Base-by-base conservation (phyloP, 305 asterid genomes). In the Fraxinus dipetala region DNA sequence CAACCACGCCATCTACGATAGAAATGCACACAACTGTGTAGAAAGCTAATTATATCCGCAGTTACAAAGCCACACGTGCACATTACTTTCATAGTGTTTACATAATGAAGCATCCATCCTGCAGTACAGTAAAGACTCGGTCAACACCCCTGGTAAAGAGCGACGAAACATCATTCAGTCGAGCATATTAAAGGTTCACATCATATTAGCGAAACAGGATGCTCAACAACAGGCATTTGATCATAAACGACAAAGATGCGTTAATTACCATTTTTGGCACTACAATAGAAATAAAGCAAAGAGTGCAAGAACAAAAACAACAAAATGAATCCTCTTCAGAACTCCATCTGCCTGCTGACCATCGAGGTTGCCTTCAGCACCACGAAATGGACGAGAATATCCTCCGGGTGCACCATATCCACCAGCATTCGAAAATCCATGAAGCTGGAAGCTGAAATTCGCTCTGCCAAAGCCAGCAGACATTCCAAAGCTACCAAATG, bases 401-500 rank as follows among this genome's bases (percentile, higher is more conserved):
- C 90, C 90, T 24, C 87, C 54, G 16, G 88, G 14, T 30, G 88
- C 77, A 22, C 85, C 84, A 35, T 72, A 84, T 14, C 79, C 76
- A 31, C 88, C 78, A 9, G 77, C 83, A 75, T 67, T 69, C 0
- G 84, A 48, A 73, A 85, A 81, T 3, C 91, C 90, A 18, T 84
- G 78, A 69, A 92, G 54, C 84, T 88, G 92, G 18, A 92, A 76
- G 30, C 87, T 83, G 34, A 90, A 85, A 13, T 91, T 73, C 0
- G 97, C 40, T 75, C 93, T 94, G 1, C 98, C 94, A 67, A 92
- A 89, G 75, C 95, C 92, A 75, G 93, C 91, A 74, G 91, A 86
- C 90, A 90, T 67, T 28, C 90, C 91, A 75, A 90, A 82, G 87
- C 85, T 87, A 78, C 87, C 87, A 69, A 91, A 84, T 24, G 88